Evolutionary conservation across 352 stramenopile genomes (phyloP).

Genomic region (Pythium dissotocum): DNA sequence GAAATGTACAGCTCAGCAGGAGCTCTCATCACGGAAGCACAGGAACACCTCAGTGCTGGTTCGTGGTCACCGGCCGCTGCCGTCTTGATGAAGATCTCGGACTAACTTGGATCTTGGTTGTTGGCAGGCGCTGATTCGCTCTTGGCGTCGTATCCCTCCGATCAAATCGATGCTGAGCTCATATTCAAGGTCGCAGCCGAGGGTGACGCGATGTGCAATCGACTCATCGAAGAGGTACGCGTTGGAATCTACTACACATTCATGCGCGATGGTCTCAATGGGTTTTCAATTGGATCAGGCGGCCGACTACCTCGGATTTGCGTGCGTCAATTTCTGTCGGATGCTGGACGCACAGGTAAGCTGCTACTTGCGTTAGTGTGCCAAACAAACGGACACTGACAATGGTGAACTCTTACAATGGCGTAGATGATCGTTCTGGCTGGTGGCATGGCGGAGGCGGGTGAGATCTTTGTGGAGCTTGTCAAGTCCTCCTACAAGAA

Average conservation of each 20-base stretch:
- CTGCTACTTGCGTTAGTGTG: too few relatives aligned
- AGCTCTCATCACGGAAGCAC: slow-evolving; percentile 61
- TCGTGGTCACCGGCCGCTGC: background rate
- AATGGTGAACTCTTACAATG: too few relatives aligned
- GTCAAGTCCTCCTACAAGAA: slow-evolving; percentile 62
- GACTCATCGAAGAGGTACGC: slow-evolving; percentile 64
- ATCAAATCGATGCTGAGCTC: slow-evolving; percentile 68
- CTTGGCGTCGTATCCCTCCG: slow-evolving; percentile 39
- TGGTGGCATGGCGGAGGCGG: slow-evolving; percentile 72
- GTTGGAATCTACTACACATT: background rate
- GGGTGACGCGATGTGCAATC: slow-evolving; percentile 67
- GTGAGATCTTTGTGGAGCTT: slow-evolving; percentile 66
- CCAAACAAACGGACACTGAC: background rate
- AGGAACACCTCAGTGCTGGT: slow-evolving; percentile 66
- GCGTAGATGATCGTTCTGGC: slow-evolving; percentile 78
- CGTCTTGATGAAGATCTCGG: background rate
- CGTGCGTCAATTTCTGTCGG: slow-evolving; percentile 78
- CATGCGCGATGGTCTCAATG: background rate
- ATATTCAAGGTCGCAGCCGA: slow-evolving; percentile 70
- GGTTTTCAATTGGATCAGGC: slow-evolving; percentile 31
- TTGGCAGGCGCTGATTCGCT: slow-evolving; percentile 49
- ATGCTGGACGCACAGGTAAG: slow-evolving; percentile 74
- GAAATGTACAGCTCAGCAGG: slow-evolving; percentile 78
- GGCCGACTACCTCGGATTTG: slow-evolving; percentile 81
- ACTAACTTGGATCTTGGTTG: background rate